Evolutionary conservation across 202 grass and related monocot genomes (phyloP), one percentile per base, ranked within the genome.

Genomic region (Hordeum pubiflorum): DNA sequence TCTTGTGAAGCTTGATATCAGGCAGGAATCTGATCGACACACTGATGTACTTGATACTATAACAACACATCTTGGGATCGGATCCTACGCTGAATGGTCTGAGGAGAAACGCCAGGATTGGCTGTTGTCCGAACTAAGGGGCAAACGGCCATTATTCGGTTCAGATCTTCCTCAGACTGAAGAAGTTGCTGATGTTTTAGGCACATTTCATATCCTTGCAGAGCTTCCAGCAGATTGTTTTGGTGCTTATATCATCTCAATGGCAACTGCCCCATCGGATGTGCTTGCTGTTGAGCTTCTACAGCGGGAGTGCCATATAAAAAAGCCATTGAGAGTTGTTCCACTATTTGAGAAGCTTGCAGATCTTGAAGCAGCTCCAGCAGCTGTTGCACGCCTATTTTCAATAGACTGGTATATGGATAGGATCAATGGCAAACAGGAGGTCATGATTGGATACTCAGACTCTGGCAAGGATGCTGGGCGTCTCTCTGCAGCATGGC

Each of bases 361-460:
- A 59, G 96, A 99, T 89, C 90, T 96, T 74, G 92, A 96, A 80
- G 90, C 90, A 52, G 96, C 92, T 70, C 96, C 96, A 79, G 92
- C 92, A 68, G 89, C 92, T 43, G 72, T 99, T 82, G 90, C 89
- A 66, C 72, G 92, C 77, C 83, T 99, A 64, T 99, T 99, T 81
- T 93, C 92, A 32, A 93, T 99, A 79, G 92, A 99, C 72, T 99
- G 92, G 84, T 99, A 99, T 77, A 93, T 85, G 89, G 88, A 91
- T 72, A 90, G 96, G 74, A 99, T 99, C 40, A 90, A 89, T 33
- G 92, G 96, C 59, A 99, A 99, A 66, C 96, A 96, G 79, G 96
- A 99, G 85, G 96, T 98, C 39, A 98, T 98, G 96, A 91, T 98
- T 75, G 96, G 96, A 77, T 98, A 98, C 65, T 98, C 96, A 40